Evolutionary conservation across 1,139 yeast genomes (phyloP).

Genomic region (Hanseniaspora uvarum): DNA sequence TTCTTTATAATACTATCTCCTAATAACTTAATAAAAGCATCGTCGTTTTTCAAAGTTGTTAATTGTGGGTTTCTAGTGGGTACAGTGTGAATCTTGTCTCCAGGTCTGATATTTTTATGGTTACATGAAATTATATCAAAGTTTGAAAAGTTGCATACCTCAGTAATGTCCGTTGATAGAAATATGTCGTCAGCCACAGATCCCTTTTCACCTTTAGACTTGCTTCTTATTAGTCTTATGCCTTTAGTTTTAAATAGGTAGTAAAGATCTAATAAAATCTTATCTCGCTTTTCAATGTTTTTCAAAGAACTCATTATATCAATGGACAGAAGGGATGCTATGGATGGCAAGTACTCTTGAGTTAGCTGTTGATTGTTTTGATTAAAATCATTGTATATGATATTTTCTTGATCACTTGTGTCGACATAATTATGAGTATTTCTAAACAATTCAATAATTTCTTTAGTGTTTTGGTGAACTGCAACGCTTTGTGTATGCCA

Average conservation of each 20-base stretch:
- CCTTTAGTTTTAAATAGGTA: conserved; percentile 2
- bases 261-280: conserved; percentile 1
- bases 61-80: neutral
- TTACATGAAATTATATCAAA: conserved; percentile 4
- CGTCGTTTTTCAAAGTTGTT: neutral
- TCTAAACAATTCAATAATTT: conserved; percentile 7
- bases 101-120: neutral
- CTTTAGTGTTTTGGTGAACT: neutral
- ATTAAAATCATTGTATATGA: neutral
- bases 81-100: neutral
- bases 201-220: neutral
- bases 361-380: conserved; percentile 1
- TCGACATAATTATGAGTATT: neutral
- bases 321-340: neutral
- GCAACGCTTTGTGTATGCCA: conserved; percentile 1
- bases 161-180: neutral
- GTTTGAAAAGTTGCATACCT: neutral
- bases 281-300: conserved; percentile 10
- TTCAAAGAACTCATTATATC: conserved; percentile 11
- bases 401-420: neutral
- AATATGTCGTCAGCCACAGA: neutral
- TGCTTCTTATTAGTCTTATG: neutral
- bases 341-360: conserved; percentile 8
- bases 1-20: neutral
- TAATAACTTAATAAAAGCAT: neutral